phyloP scores from a whole-genome alignment of 2,329 filamentous ascomycete species.

The Raffaelea deltoideospora region DNA sequence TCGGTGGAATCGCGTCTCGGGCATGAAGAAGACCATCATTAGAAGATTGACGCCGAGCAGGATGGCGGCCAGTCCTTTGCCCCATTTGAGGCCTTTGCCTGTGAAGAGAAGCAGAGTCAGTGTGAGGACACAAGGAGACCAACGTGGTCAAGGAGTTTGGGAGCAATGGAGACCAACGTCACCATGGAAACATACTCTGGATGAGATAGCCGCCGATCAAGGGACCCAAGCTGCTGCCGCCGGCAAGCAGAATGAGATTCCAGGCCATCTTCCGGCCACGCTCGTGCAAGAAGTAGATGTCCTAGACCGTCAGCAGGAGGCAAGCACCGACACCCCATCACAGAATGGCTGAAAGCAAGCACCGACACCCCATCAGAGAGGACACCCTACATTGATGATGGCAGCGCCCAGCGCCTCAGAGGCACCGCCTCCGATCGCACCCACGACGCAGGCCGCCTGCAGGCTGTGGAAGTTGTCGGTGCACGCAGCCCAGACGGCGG shows the following conservation, averaged over 20 bases:
- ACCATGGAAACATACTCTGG: no score
- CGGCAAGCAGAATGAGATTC: slow-evolving; percentile 26
- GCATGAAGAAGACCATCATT: no score
- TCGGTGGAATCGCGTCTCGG: no score
- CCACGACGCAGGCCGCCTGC: slow-evolving; percentile 25
- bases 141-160: no score
- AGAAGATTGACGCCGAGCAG: no score
- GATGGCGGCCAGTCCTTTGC: no score
- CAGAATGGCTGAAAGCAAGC: slow-evolving; percentile 6
- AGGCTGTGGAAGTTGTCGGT: slow-evolving; percentile 30
- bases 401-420: no score
- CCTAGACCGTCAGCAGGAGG: slow-evolving; percentile 33
- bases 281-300: slow-evolving; percentile 43
- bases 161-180: no score
- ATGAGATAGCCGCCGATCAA: slow-evolving; percentile 34
- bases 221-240: slow-evolving; percentile 22
- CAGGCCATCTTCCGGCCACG: slow-evolving; percentile 33
- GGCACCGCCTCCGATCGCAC: no score
- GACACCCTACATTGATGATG: slow-evolving; percentile 26
- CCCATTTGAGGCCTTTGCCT: no score
- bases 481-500: slow-evolving; percentile 25
- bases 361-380: slow-evolving; percentile 22
- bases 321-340: slow-evolving; percentile 20
- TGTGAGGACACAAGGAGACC: no score
- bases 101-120: no score